phyloP scores from a whole-genome alignment of 1,139 yeast genomes.

The Suhomyces guaymorum region DNA sequence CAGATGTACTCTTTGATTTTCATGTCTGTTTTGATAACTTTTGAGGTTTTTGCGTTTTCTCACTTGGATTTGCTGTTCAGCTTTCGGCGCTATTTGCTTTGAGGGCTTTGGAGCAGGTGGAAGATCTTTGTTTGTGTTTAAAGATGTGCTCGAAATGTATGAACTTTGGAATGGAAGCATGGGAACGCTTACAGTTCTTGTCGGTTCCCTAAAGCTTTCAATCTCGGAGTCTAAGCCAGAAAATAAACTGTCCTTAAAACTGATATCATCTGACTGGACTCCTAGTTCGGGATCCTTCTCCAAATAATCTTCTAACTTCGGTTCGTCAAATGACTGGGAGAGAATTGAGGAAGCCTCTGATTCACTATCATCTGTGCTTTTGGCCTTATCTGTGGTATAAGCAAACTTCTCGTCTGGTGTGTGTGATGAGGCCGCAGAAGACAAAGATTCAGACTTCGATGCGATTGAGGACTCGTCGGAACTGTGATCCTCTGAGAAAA shows the following conservation, averaged over 20 bases:
- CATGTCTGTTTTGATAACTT: conserved; percentile 13
- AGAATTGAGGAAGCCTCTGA: conserved; percentile 9
- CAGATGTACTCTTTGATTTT: conserved; percentile 1
- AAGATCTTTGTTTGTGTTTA: conserved; percentile 11
- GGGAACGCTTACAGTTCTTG: conserved; percentile 9
- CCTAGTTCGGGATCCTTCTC: conserved; percentile 8
- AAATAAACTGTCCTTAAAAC: conserved; percentile 13
- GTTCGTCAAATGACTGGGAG: conserved; percentile 1
- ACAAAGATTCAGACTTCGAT: conserved; percentile 4
- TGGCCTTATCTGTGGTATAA: not conserved
- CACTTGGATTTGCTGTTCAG: conserved; percentile 3
- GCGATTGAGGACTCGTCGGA: conserved; percentile 3
- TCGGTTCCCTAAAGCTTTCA: conserved; percentile 6
- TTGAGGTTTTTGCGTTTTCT: conserved; percentile 16
- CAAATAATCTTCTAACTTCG: conserved; percentile 1
- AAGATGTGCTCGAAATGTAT: conserved; percentile 2
- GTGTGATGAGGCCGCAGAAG: conserved; percentile 8
- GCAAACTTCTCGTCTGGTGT: not conserved
- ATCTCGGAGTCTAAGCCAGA: conserved; percentile 10
- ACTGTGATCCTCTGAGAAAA: conserved; percentile 21
- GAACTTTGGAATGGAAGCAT: conserved; percentile 3
- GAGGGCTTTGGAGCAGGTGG: conserved; percentile 8
- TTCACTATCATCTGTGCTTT: not conserved
- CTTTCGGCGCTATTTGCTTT: not conserved
- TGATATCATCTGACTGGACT: conserved; percentile 5